Conservation (phyloP, 441 rosid genomes). For the Corymbia citriodora region DNA sequence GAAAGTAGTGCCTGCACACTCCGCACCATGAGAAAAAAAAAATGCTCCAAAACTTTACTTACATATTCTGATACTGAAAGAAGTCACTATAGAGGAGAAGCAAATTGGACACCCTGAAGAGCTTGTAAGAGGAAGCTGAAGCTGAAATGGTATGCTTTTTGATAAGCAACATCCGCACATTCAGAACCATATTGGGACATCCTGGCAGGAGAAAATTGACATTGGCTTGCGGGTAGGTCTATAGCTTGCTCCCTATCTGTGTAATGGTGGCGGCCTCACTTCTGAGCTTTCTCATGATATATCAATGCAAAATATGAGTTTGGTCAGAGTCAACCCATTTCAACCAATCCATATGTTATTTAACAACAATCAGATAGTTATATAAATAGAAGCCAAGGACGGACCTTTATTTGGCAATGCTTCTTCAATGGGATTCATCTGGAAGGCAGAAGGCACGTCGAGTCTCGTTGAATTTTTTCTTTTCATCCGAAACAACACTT, state of each 20-base stretch:
- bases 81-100: not conserved
- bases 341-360: not conserved
- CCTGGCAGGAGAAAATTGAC: not conserved
- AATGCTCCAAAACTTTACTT: not conserved
- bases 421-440: conserved; percentile 56
- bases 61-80: not conserved
- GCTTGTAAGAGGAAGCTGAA: not conserved
- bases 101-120: not conserved
- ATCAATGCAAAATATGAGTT: not conserved
- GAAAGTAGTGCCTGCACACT: not conserved
- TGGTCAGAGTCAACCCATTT: not conserved
- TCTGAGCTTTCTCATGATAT: not conserved
- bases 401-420: conserved; percentile 5
- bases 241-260: not conserved
- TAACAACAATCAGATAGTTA: not conserved
- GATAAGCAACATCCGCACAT: not conserved
- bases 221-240: not conserved
- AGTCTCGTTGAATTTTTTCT: conserved; percentile 22
- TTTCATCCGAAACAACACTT: conserved; percentile 38
- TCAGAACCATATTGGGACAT: not conserved
- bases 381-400: not conserved
- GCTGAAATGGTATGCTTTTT: not conserved
- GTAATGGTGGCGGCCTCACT: not conserved
- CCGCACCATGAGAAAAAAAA: not conserved
- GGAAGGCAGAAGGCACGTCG: conserved; percentile 39